Percentiles rank a stretch among this genome's conserved stretches.
Evolutionary conservation across 2,329 filamentous ascomycete genomes (phyloP).

Genomic region (Phialocephala sp.): DNA sequence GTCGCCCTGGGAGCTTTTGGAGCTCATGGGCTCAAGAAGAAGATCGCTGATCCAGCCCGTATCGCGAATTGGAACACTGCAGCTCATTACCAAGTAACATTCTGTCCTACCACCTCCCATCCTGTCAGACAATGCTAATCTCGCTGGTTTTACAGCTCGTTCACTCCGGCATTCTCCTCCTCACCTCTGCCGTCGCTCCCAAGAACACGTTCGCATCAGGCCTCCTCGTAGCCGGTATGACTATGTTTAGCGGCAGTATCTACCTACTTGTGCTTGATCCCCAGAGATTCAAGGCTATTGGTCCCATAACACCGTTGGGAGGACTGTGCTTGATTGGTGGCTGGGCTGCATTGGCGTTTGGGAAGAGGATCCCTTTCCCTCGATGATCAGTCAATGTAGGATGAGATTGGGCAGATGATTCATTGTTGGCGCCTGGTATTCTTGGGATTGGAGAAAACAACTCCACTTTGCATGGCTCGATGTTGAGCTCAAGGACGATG

Average conservation of each 20-base stretch:
- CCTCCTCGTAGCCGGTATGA: conserved; percentile 69
- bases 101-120: conserved; percentile 7
- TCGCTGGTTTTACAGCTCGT: conserved; percentile 54
- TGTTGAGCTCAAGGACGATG: not conserved
- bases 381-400: conserved; percentile 26
- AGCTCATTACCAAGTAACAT: conserved; percentile 67
- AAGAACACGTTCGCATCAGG: conserved; percentile 60
- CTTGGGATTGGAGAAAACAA: not conserved
- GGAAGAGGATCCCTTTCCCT: conserved; percentile 46
- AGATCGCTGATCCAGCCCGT: conserved; percentile 61
- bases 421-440: not conserved
- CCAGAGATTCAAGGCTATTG: conserved; percentile 61
- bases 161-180: conserved; percentile 65
- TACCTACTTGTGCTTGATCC: conserved; percentile 69
- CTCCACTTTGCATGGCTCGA: not conserved
- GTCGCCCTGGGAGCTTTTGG: conserved; percentile 71
- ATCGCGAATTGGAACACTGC: conserved; percentile 68
- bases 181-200: conserved; percentile 57
- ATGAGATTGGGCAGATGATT: not conserved
- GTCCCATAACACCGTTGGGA: conserved; percentile 69
- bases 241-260: conserved; percentile 69
- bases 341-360: conserved; percentile 44
- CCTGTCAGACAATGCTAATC: not conserved
- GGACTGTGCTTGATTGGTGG: conserved; percentile 69
- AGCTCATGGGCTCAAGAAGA: conserved; percentile 68